A percentile compares a stretch with the other conserved stretches of the same genome.
Conservation (phyloP, 148 eudicot species). For the Amaranthus hypochondriacus region DNA sequence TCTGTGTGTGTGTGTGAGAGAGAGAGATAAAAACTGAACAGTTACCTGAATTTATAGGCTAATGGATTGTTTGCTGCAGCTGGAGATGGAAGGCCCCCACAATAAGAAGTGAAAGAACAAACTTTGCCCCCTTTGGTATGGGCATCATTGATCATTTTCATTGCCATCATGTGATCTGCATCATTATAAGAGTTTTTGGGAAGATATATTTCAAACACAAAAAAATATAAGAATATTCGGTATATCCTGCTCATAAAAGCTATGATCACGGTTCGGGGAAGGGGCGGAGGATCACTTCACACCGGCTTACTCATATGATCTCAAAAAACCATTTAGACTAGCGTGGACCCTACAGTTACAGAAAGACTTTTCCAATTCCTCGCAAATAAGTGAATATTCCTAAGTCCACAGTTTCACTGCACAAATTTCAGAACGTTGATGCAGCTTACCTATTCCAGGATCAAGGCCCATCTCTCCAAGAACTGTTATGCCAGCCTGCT, state of each 20-base stretch:
- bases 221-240: no score
- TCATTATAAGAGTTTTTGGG: not conserved
- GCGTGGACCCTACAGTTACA: not conserved
- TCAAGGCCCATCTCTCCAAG: conserved; percentile 99
- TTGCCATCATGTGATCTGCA: conserved; percentile 99
- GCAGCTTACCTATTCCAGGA: conserved; percentile 86
- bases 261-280: no score
- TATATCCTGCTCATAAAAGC: no score
- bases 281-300: no score
- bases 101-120: conserved; percentile 75
- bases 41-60: conserved; percentile 93
- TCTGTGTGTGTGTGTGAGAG: no score
- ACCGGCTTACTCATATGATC: no score
- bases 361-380: not conserved
- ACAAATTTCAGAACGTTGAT: not conserved
- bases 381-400: not conserved
- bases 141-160: conserved; percentile 90
- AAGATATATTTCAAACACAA: not conserved
- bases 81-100: conserved; percentile 98
- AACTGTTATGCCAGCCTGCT: conserved; percentile 71
- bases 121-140: conserved; percentile 67
- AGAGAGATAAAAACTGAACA: not conserved
- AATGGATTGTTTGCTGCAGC: conserved; percentile 93
- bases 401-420: no score
- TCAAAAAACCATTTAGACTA: not conserved